Base-by-base conservation (phyloP, 352 stramenopile species). In the Phytopythium oedochilum region DNA sequence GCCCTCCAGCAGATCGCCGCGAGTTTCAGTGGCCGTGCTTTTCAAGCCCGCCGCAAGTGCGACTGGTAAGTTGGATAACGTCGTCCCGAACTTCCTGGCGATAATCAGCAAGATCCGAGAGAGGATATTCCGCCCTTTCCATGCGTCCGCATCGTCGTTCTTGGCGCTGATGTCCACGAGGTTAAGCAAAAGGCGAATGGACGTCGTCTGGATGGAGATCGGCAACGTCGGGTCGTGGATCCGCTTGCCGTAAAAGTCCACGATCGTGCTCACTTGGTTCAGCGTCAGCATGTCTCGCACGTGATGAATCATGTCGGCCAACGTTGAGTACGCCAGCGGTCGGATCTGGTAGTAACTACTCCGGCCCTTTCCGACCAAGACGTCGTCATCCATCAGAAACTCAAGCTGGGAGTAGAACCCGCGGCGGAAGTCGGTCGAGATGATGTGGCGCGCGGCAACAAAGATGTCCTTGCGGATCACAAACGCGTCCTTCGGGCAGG, bases 221-320 rank as follows among this genome's bases (percentile, higher is more conserved):
- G 96, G 95, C 8, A 98, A 71, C 55, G 86, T 94, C 57, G 91
- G 75, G 38, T 97, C 90, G 52, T 97, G 88, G 51, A 97, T 96
- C n/a, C 94, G 82, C 58, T 95, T 92, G 55, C 84, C 86, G 57
- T 97, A 97, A 57, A 96, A 96, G 57, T 94, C 84, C 35, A 99
- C 90, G 20, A 99, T 97, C 35, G 85, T 88, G 48, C 88, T 96
- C 46, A 99, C 86, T 75, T 99, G 97, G 2, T 68, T 39, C n/a
- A 99, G 69, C 48, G 80, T 98, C 38, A 99, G 78, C 69, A 91
- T 88, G n/a, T 93, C 83, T 29, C 94, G 86, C 38, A 99, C 93
- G 55, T 99, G 90, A 56, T 98, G 92, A n/a, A 99, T 90, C 68
- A 99, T 96, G 73, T 99, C 97, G 2, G 96, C 97, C 9, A 99